Conservation (phyloP, 148 eudicot genomes). For the Silene conica region DNA sequence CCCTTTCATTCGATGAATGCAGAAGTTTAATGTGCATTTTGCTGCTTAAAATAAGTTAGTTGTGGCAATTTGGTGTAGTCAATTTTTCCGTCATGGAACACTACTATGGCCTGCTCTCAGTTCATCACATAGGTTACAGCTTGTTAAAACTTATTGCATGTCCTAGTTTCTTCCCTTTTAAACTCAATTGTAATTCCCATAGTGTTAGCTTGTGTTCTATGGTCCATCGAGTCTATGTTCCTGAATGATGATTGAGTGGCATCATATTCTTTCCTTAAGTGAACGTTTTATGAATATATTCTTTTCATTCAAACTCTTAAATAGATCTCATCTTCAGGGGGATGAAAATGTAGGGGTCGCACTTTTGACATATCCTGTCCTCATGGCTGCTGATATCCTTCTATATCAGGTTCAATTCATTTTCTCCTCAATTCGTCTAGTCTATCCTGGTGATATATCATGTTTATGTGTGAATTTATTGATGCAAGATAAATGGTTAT, state of each 20-base stretch:
- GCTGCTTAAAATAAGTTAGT: neutral
- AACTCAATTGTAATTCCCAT: neutral
- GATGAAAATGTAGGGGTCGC: constrained; percentile 94
- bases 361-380: constrained; percentile 89
- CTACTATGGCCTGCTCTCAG: neutral
- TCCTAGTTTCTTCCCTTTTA: constrained; percentile 1
- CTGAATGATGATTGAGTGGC: neutral
- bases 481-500: neutral
- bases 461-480: neutral
- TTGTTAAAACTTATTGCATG: neutral
- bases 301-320: constrained; percentile 4
- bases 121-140: neutral
- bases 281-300: neutral
- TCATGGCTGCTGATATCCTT: constrained; percentile 98
- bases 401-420: constrained; percentile 74
- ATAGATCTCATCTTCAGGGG: constrained; percentile 51
- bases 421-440: neutral
- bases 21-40: neutral
- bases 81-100: neutral
- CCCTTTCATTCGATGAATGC: neutral
- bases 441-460: neutral
- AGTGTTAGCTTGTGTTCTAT: neutral
- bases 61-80: neutral
- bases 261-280: neutral
- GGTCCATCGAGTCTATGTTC: constrained; percentile 9